phyloP scores from a whole-genome alignment of 176 grass and related monocot genomes.

The Cenchrus fungigraminus region DNA sequence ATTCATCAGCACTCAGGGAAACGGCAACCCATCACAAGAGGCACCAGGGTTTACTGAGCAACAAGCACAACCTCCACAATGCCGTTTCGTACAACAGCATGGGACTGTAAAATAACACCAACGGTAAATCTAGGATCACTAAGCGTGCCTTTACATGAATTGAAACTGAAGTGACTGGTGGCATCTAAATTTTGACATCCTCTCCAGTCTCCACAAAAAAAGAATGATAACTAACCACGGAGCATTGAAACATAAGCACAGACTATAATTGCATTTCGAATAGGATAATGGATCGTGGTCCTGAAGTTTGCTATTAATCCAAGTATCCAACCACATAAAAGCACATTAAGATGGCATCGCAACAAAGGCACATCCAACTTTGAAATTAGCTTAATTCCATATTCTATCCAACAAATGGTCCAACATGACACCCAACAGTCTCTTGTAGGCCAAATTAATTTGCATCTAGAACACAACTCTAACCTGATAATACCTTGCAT shows the following conservation, averaged over 20 bases:
- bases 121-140: not conserved
- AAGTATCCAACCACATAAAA: not conserved
- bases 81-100: not conserved
- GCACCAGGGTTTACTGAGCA: not conserved
- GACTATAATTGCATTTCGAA: not conserved
- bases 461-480: not conserved
- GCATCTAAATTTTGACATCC: not conserved
- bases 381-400: not conserved
- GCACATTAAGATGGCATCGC: not conserved
- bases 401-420: not conserved
- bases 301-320: not conserved
- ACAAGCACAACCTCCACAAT: not conserved
- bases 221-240: not conserved
- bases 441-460: not conserved
- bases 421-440: not conserved
- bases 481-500: not conserved
- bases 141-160: not conserved
- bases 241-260: not conserved
- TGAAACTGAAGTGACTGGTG: not conserved
- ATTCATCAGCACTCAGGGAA: slow-evolving; percentile 13
- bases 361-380: not conserved
- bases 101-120: not conserved
- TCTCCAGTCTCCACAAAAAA: not conserved
- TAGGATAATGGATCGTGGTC: not conserved
- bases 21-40: not conserved